Base-by-base conservation (phyloP, 2,329 filamentous ascomycete genomes). In the Periconia macrospinosa region DNA sequence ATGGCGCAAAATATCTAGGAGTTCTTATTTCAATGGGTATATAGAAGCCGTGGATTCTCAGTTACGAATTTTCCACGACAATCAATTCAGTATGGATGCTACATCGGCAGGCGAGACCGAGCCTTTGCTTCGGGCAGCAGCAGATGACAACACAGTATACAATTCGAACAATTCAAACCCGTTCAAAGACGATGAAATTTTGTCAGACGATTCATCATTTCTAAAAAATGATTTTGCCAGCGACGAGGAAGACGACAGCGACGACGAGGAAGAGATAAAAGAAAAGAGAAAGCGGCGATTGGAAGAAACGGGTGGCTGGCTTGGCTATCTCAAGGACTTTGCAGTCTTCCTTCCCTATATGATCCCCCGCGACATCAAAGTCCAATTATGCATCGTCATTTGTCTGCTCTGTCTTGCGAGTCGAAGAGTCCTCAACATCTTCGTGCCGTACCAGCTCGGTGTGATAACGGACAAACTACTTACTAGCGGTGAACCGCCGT, bases 361-460 rank as follows among this genome's bases (percentile, higher is more conserved):
- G 23, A 91, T 88, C 85, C 91, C 91, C 1, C 80, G 84, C 47
- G 83, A 87, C 62, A 78, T 78, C 30, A 69, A 75, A 13, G 79
- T 93, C 8, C 89, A 92, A 64, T 67, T 88, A 19, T 86, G 86
- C 49, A 45, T 88, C 2, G 88, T 87, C 59, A 76, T 93, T 7
- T 69, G 90, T n/a, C 75, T 79, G 40, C 83, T 85, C 49, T 90
- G 92, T 60, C 82, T 83, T 6, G 76, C 94, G 44, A 88, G 91
- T 61, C 33, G 78, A 94, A 7, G 75, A 37, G 33, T 37, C 33
- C 33, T 37, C 11, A 37, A 37, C 15, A 37, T 37, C 15, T 37
- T 92, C 37, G 84, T 91, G 37, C 91, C 91, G 13, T 82, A 87
- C 23, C 88, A 92, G 65, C 83, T 92, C 30, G 91, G 90, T 54